A percentile compares a stretch with the other conserved stretches of the same genome.
phyloP scores from a whole-genome alignment of 805 yeast species.

The Metschnikowia anglica region DNA sequence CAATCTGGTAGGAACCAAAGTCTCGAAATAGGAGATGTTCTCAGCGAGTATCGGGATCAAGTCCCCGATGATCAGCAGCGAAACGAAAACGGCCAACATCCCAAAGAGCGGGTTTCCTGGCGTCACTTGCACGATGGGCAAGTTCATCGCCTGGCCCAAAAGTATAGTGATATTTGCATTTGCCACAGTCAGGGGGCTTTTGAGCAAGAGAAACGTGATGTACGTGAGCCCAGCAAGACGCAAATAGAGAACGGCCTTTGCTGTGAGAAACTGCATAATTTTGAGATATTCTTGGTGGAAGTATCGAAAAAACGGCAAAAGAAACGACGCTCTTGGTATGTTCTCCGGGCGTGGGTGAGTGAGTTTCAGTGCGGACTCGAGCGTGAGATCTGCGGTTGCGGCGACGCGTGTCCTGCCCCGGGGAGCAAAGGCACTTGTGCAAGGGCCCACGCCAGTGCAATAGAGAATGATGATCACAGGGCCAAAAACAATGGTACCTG shows the following conservation, averaged over 20 bases:
- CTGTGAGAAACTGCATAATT: constrained; percentile 52
- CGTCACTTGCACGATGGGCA: constrained; percentile 35
- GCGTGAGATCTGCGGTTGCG: too few relatives aligned
- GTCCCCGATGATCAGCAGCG: constrained; percentile 49
- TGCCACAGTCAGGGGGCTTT: constrained; percentile 46
- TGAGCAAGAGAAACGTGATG: constrained; percentile 46
- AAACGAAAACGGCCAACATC: constrained; percentile 46
- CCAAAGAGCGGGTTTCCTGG: constrained; percentile 49
- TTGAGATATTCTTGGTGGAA: neutral
- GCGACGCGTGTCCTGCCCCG: too few relatives aligned
- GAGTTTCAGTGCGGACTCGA: too few relatives aligned
- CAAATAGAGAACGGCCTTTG: constrained; percentile 46
- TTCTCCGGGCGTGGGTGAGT: too few relatives aligned
- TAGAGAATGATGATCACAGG: too few relatives aligned
- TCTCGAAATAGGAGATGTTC: constrained; percentile 53
- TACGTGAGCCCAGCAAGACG: constrained; percentile 47
- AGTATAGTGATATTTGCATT: constrained; percentile 49
- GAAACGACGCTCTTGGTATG: too few relatives aligned
- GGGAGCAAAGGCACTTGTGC: too few relatives aligned
- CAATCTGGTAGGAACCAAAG: constrained; percentile 59
- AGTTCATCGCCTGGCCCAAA: constrained; percentile 59
- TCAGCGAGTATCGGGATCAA: constrained; percentile 48
- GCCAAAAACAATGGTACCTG: too few relatives aligned
- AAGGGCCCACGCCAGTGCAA: too few relatives aligned
- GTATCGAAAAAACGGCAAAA: too few relatives aligned